Evolutionary conservation across 176 grass and related monocot species (phyloP).

Genomic region (Chrysopogon serrulatus): DNA sequence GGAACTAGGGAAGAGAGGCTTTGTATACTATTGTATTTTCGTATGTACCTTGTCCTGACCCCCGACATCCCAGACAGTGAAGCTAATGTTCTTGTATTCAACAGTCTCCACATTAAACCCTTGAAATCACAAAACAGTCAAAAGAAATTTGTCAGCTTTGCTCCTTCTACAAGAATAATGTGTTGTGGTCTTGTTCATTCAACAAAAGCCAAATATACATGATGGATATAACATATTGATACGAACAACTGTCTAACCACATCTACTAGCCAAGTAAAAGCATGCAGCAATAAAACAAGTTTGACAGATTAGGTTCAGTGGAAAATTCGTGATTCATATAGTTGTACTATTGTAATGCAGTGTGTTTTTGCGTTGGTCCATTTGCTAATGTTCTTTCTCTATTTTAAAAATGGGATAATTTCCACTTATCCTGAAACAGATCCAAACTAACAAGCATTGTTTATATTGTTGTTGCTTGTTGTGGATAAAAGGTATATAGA

Average conservation of each 20-base stretch:
- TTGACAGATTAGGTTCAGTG: not conserved
- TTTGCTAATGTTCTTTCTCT: not conserved
- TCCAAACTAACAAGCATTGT: not conserved
- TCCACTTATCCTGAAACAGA: too few species aligned
- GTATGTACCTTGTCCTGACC: constrained; percentile 69
- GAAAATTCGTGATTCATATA: not conserved
- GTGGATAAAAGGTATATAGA: not conserved
- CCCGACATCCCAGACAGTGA: constrained; percentile 84
- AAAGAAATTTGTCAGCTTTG: not conserved
- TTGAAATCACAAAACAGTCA: not conserved
- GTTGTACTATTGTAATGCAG: not conserved
- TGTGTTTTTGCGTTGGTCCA: not conserved
- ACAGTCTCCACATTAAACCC: constrained; percentile 86
- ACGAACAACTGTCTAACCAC: not conserved
- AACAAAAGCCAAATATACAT: not conserved
- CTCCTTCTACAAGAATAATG: not conserved
- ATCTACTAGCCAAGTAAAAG: not conserved
- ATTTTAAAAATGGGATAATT: not conserved
- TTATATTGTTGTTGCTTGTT: not conserved
- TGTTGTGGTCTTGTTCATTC: not conserved
- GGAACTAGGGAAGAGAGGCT: not conserved
- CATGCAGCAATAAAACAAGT: not conserved
- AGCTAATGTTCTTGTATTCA: constrained; percentile 89
- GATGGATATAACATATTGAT: not conserved
- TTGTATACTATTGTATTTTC: not conserved